A percentile compares a stretch with the other conserved stretches of the same genome.
These are phyloP conservation scores for Wickerhamiella spandovensis DNA, from an alignment of 805 yeast genomes.

Conservation along the genomic window DNA sequence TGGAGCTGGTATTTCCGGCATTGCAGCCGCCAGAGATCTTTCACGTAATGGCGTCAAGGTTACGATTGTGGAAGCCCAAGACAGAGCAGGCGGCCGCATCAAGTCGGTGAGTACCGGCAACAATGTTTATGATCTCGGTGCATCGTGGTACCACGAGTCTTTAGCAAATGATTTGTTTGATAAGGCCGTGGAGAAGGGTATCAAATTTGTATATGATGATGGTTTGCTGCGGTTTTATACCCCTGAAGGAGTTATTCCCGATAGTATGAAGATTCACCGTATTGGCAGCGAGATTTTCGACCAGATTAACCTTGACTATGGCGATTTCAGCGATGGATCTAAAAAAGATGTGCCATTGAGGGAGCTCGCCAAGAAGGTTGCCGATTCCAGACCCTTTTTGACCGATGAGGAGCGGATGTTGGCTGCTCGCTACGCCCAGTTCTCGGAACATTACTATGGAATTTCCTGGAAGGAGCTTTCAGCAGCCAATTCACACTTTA, in stretches of 20 bases:
- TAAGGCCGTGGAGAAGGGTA: constrained; percentile 27
- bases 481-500: constrained; percentile 50
- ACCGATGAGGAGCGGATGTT: constrained; percentile 32
- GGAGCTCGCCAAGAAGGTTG: constrained; percentile 35
- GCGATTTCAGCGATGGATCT: constrained; percentile 26
- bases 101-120: constrained; percentile 28
- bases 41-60: constrained; percentile 32
- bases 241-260: constrained; percentile 24
- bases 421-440: constrained; percentile 40
- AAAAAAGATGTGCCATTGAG: constrained; percentile 36
- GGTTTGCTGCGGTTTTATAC: constrained; percentile 24
- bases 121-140: constrained; percentile 58
- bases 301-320: constrained; percentile 44
- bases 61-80: constrained; percentile 49
- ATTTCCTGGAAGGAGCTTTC: constrained; percentile 51
- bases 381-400: constrained; percentile 20
- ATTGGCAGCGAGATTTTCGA: constrained; percentile 42
- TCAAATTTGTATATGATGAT: constrained; percentile 36
- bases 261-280: constrained; percentile 25
- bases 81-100: constrained; percentile 54
- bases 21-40: constrained; percentile 52
- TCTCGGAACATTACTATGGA: constrained; percentile 71
- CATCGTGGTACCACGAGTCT: constrained; percentile 82
- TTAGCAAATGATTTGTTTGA: constrained; percentile 50
- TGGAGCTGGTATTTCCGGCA: constrained; percentile 71